phyloP scores from a whole-genome alignment of 1,284 basidiomycete genomes.

The Austroboletus niveus region DNA sequence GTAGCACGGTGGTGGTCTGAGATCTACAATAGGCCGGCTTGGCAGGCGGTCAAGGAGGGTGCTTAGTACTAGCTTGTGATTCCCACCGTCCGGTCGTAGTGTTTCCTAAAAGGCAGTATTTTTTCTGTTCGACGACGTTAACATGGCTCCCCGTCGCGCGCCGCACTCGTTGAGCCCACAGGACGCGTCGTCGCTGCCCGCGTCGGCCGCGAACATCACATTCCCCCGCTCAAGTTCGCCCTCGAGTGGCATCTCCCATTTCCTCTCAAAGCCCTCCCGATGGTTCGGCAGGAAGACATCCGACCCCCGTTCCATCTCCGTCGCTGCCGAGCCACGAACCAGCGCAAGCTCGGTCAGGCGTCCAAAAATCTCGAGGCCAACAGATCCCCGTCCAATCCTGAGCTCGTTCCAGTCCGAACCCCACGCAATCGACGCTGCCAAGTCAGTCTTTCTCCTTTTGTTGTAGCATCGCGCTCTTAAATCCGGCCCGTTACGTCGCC shows the following conservation, averaged over 20 bases:
- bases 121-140: constrained; percentile 19
- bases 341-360: constrained; percentile 59
- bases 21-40: constrained; percentile 22
- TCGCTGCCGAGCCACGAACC: constrained; percentile 43
- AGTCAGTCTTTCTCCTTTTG: constrained; percentile 38
- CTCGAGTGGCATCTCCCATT: constrained; percentile 37
- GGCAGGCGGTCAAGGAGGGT: constrained; percentile 25
- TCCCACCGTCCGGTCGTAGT: too few species aligned
- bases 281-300: constrained; percentile 45
- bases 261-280: constrained; percentile 47
- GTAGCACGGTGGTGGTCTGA: constrained; percentile 32
- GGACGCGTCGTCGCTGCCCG: constrained; percentile 25
- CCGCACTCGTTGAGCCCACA: constrained; percentile 30
- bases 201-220: constrained; percentile 25
- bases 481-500: constrained; percentile 13
- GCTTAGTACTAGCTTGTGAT: constrained; percentile 1
- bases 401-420: constrained; percentile 42
- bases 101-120: constrained; percentile 15
- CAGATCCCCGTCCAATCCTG: constrained; percentile 72
- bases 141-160: constrained; percentile 27
- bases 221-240: constrained; percentile 37
- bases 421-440: constrained; percentile 42
- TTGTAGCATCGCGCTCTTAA: constrained; percentile 3
- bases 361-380: constrained; percentile 78
- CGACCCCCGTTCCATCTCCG: constrained; percentile 37